Conservation (phyloP, 2,329 filamentous ascomycete species). For the Dothistroma pini region DNA sequence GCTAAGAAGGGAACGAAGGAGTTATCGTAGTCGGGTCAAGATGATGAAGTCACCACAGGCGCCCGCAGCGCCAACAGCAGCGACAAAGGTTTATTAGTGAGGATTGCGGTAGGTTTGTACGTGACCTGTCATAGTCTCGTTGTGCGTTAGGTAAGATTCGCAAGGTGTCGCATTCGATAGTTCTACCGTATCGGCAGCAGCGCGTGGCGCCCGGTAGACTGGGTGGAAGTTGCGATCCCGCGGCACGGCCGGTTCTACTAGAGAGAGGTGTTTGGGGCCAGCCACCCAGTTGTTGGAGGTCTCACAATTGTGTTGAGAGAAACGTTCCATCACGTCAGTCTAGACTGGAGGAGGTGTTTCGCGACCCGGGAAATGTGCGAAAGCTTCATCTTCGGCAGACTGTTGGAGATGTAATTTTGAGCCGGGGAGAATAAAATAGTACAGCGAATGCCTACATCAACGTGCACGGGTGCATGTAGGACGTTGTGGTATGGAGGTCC, state of each 20-base stretch:
- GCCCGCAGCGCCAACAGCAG: background rate
- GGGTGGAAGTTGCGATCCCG: background rate
- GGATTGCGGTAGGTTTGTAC: conserved; percentile 7
- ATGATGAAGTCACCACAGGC: conserved; percentile 6
- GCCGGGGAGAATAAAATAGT: background rate
- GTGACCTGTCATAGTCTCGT: conserved; percentile 8
- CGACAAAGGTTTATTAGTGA: background rate
- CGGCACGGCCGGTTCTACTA: background rate
- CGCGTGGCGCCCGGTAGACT: conserved; percentile 7
- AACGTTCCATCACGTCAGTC: background rate
- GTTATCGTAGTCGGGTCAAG: background rate
- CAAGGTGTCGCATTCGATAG: background rate
- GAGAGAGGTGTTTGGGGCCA: background rate
- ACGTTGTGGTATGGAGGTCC: background rate
- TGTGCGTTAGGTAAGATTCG: background rate
- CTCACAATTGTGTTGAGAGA: background rate
- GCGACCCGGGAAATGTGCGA: background rate
- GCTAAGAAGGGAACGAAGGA: background rate
- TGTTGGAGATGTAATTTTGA: background rate
- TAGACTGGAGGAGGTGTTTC: background rate
- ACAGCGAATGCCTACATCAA: background rate
- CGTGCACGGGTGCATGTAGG: background rate
- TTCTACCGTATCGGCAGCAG: background rate
- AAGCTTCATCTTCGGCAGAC: background rate
- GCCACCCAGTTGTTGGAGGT: background rate